A percentile compares a stretch with the other conserved stretches of the same genome.
Conservation (phyloP, 345 rosid genomes). For the Rubroshorea leprosula region DNA sequence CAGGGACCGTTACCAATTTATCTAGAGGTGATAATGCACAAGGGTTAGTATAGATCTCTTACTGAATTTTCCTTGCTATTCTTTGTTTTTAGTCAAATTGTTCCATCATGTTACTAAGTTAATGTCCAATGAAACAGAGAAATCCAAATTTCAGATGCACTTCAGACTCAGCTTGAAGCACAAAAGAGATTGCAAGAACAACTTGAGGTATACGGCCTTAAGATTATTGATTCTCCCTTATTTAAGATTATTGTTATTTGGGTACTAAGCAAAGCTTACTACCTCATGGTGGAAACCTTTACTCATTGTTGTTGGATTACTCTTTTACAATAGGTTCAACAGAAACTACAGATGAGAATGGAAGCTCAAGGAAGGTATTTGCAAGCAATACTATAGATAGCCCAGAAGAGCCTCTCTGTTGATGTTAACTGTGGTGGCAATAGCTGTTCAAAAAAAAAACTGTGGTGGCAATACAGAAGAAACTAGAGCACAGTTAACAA, state of each 20-base stretch:
- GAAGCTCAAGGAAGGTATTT: slow-evolving; percentile 86
- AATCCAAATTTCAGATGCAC: slow-evolving; percentile 3
- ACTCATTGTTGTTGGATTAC: background rate
- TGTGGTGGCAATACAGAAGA: slow-evolving; percentile 24
- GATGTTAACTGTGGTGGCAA: slow-evolving; percentile 17
- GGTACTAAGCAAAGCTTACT: no score
- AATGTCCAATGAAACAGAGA: slow-evolving; percentile 8
- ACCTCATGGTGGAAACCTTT: background rate
- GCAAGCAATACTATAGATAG: slow-evolving; percentile 65
- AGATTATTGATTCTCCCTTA: background rate
- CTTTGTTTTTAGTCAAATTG: background rate
- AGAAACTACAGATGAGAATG: slow-evolving; percentile 71
- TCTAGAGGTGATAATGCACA: slow-evolving; percentile 6
- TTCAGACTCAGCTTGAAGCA: slow-evolving; percentile 6
- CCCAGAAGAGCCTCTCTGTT: slow-evolving; percentile 48
- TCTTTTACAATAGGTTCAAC: slow-evolving; percentile 44
- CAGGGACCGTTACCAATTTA: slow-evolving; percentile 11
- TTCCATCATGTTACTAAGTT: background rate
- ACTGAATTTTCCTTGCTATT: background rate
- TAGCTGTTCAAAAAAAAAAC: no score
- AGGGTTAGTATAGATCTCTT: background rate
- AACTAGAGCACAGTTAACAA: slow-evolving; percentile 29
- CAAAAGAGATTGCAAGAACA: slow-evolving; percentile 11
- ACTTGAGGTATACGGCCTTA: slow-evolving; percentile 6
- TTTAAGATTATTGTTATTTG: no score